A percentile compares a stretch with the other conserved stretches of the same genome.
Evolutionary conservation across 2,329 filamentous ascomycete genomes (phyloP).

Genomic region (Parastagonospora avenae): DNA sequence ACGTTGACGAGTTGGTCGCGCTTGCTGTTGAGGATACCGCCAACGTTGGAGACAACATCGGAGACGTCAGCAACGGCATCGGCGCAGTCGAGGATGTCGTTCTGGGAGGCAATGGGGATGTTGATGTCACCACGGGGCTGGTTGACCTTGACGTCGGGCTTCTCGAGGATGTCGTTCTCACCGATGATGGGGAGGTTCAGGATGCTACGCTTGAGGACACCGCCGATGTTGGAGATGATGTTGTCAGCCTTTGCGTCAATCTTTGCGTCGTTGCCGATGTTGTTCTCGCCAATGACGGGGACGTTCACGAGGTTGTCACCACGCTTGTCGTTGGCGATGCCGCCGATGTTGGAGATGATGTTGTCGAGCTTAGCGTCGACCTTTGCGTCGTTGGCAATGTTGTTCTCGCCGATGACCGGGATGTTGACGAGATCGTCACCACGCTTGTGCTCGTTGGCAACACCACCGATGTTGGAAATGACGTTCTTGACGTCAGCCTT

Average conservation of each 20-base stretch:
- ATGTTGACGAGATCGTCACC: too few relatives aligned
- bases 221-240: too few relatives aligned
- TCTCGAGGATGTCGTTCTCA: background rate
- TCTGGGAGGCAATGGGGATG: background rate
- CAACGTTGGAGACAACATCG: background rate
- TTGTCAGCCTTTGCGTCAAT: too few relatives aligned
- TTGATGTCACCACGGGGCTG: background rate
- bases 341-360: background rate
- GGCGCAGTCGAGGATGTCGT: background rate
- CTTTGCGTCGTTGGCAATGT: background rate
- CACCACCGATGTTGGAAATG: too few relatives aligned
- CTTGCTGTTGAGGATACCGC: background rate
- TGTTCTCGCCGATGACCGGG: background rate
- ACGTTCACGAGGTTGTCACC: background rate
- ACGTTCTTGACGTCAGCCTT: too few relatives aligned
- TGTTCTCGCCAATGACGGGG: background rate
- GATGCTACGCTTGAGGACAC: too few relatives aligned
- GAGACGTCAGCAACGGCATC: background rate
- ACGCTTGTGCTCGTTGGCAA: too few relatives aligned
- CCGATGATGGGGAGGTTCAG: too few relatives aligned
- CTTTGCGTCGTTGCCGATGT: too few relatives aligned
- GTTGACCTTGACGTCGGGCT: background rate
- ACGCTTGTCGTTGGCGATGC: background rate
- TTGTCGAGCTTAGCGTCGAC: background rate
- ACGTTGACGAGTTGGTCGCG: too few relatives aligned